These are phyloP conservation scores for Erysimum cheiri DNA, from an alignment of 441 rosid species.

Conservation along the genomic window DNA sequence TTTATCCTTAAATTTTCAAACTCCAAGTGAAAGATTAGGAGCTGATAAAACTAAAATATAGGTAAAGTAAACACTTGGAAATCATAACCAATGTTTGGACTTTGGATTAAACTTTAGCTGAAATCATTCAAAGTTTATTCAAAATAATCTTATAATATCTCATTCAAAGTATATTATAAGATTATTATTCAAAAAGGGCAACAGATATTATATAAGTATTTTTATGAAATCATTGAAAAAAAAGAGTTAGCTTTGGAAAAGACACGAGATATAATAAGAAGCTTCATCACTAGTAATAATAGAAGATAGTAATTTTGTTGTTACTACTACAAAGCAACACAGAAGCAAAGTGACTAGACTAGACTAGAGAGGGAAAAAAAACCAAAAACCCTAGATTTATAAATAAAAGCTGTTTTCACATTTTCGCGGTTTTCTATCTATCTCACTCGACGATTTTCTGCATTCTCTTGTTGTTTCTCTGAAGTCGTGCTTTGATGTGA, in stretches of 20 bases:
- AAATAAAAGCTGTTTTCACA: conserved; percentile 2
- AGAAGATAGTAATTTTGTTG: conserved; percentile 30
- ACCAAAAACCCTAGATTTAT: conserved; percentile 8
- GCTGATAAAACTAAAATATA: not conserved
- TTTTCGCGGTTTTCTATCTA: conserved; percentile 11
- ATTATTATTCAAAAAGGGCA: not conserved
- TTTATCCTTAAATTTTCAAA: not conserved
- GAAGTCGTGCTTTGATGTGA: conserved; percentile 42
- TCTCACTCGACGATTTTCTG: conserved; percentile 11
- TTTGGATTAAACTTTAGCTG: not conserved
- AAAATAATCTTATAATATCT: too few species aligned
- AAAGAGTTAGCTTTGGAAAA: conserved; percentile 36
- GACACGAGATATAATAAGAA: conserved; percentile 25
- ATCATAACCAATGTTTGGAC: conserved; percentile 3
- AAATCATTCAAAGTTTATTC: conserved; percentile 34
- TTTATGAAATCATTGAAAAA: conserved; percentile 21
- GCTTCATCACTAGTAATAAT: not conserved
- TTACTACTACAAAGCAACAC: conserved; percentile 22
- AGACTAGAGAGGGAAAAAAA: not conserved
- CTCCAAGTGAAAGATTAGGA: not conserved
- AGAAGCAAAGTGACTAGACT: conserved; percentile 7
- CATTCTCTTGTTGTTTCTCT: conserved; percentile 16
- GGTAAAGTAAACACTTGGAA: conserved; percentile 18
- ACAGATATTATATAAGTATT: not conserved
- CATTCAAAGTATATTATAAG: too few species aligned